Conservation (phyloP, 2,329 filamentous ascomycete species). For the Exophiala aquamarina region DNA sequence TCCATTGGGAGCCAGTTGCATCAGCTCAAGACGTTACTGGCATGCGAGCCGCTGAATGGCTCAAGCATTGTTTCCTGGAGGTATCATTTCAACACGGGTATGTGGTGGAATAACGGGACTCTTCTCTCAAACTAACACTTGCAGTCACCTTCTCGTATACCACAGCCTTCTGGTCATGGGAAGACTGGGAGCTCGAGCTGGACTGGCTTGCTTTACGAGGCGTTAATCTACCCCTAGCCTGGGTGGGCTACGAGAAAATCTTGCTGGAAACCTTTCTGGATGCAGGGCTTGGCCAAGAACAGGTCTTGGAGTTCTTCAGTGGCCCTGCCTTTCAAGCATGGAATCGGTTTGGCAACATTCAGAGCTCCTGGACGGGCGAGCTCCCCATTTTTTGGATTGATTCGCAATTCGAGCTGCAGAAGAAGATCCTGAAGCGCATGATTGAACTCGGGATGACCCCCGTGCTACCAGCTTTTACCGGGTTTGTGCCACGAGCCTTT, state of each 20-base stretch:
- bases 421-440: slow-evolving; percentile 51
- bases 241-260: slow-evolving; percentile 54
- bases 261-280: slow-evolving; percentile 50
- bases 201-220: slow-evolving; percentile 56
- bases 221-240: slow-evolving; percentile 53
- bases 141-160: slow-evolving; percentile 55
- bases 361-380: slow-evolving; percentile 49
- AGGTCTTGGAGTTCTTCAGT: slow-evolving; percentile 49
- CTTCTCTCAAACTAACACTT: neutral
- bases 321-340: slow-evolving; percentile 54
- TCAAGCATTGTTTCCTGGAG: slow-evolving; percentile 45
- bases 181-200: slow-evolving; percentile 54
- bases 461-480: slow-evolving; percentile 52
- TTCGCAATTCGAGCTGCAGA: slow-evolving; percentile 48
- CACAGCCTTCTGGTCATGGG: slow-evolving; percentile 53
- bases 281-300: slow-evolving; percentile 44
- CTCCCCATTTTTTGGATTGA: slow-evolving; percentile 50
- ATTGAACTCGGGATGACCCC: slow-evolving; percentile 55
- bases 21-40: slow-evolving; percentile 32
- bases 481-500: slow-evolving; percentile 49
- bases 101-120: slow-evolving; percentile 15
- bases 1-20: slow-evolving; percentile 45
- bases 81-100: slow-evolving; percentile 51
- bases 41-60: slow-evolving; percentile 38
- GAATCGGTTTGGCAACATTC: slow-evolving; percentile 57